These are phyloP conservation scores for Kregervanrija fluxuum DNA, from an alignment of 805 yeast species.

Conservation along the genomic window DNA sequence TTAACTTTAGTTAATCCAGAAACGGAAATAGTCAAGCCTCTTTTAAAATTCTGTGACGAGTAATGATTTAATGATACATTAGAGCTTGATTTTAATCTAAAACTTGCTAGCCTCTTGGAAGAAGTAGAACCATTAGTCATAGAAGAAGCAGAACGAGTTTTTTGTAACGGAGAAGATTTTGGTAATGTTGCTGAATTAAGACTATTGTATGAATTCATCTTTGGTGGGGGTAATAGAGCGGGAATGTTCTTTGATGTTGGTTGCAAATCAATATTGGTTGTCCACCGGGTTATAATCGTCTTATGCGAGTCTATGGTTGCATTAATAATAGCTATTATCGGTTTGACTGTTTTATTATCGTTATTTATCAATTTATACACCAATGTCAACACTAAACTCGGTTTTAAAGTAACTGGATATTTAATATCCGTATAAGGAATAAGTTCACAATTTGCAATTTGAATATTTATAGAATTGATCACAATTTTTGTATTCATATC, in stretches of 20 bases:
- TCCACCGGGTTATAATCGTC: constrained; percentile 29
- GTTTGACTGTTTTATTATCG: constrained; percentile 21
- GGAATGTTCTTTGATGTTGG: constrained; percentile 3
- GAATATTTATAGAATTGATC: constrained; percentile 14
- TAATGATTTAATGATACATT: constrained; percentile 12
- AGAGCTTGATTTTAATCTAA: constrained; percentile 16
- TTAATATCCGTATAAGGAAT: constrained; percentile 13
- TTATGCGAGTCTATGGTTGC: constrained; percentile 15
- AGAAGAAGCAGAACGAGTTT: constrained; percentile 3
- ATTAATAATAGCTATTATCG: constrained; percentile 18
- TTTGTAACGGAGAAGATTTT: no score
- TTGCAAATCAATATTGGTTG: constrained; percentile 29
- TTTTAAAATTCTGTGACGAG: constrained; percentile 12
- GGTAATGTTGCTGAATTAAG: constrained; percentile 17
- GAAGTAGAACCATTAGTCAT: constrained; percentile 17
- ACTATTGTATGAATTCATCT: constrained; percentile 8
- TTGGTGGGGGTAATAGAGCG: constrained; percentile 9
- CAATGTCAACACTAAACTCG: constrained; percentile 14
- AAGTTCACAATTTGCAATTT: constrained; percentile 20
- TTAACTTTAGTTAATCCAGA: constrained; percentile 54
- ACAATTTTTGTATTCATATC: constrained; percentile 6
- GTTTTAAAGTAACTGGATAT: constrained; percentile 26
- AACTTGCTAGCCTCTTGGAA: constrained; percentile 14
- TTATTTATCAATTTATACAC: constrained; percentile 22
- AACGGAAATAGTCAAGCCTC: constrained; percentile 44